Evolutionary conservation across 768 basidiomycete genomes (phyloP), one percentile per base, ranked within the genome.

Genomic region (Tylopilus sp.): DNA sequence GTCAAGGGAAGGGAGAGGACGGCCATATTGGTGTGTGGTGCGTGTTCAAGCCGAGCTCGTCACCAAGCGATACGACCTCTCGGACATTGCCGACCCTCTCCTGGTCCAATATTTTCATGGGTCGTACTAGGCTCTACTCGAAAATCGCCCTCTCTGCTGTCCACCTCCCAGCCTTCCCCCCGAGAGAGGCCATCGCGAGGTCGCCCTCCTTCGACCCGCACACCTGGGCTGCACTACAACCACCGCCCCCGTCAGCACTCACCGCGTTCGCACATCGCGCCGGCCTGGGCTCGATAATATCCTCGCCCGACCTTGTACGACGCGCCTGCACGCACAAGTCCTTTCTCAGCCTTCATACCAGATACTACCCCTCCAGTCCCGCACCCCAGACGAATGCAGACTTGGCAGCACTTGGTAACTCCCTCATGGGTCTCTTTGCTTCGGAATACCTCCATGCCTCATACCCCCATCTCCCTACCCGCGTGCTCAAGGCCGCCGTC

Each of bases 381-480:
- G 59, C 67, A 17, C 82, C 83, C 33, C 65, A 73, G 25, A 84
- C 85, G 40, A 98, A 98, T 72, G 84, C 77, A 9, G 80, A 88
- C 44, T 80, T 95, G 13, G 77, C 86, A 3, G 68, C 78, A 0
- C 71, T 95, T 13, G 95, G 94, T 36, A 97, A 97, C 73, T 78
- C 89, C 1, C 78, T 97, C 50, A 80, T 97, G 72, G 95, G 95
- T 48, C 76, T 97, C 26, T 94, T 97, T 66, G 88, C 91, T 21
- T 60, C 90, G 3, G 95, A 98, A 71, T 83, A 86, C 65, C 72
- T 97, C 36, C 78, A 88, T 49, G 75, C 84, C 12, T 76, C 82
- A 40, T 98, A 88, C 68, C 95, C 95, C 0, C 86, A 95, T 63
- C 79, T 98, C 23, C 95, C 95, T 2, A 93, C 91, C 20, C 84